Base-by-base conservation (phyloP, 768 basidiomycete species). In the Clavulina sp. region DNA sequence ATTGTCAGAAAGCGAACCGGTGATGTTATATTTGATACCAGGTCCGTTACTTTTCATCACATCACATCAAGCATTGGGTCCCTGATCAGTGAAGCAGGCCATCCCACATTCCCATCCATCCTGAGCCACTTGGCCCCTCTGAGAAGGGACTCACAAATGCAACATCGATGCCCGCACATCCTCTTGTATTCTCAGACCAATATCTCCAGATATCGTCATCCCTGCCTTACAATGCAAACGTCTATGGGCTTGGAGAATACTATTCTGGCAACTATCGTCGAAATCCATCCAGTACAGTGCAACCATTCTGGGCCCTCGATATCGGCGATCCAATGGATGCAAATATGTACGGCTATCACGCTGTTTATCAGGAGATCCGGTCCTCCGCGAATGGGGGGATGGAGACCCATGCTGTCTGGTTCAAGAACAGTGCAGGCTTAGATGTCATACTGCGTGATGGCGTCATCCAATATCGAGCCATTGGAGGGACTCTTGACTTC, bases 161-260 rank as follows among this genome's bases (percentile, higher is more conserved):
- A n/a, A n/a, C n/a, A n/a, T n/a, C n/a, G n/a, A n/a, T n/a, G n/a
- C n/a, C n/a, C n/a, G n/a, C n/a, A n/a, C 71, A 78, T 57, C 68
- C 81, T 0, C 63, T 84, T 62, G 76, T 87, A 55, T 84, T 80
- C 58, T 80, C 83, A 57, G 73, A 79, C 1, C 83, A 84, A 62
- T 86, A 80, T 60, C 69, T 86, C 16, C 79, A 81, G 50, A 65
- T 86, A 56, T 78, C 80, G 60, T 80, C 80, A 18, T 61, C 60
- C 41, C 62, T 85, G 0, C 78, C 81, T 0, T 50, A 61, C 3
- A 62, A 73, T 36, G 73, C 82, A 26, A 84, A 84, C 62, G 72
- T 85, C 51, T 84, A 83, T 60, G 84, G 84, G 2, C 70, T 84
- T 6, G 82, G 83, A n/a, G 80, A 81, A 57, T 77, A 80, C n/a